Conservation (phyloP, 2,329 filamentous ascomycete genomes). For the Akanthomyces uredinophilus region DNA sequence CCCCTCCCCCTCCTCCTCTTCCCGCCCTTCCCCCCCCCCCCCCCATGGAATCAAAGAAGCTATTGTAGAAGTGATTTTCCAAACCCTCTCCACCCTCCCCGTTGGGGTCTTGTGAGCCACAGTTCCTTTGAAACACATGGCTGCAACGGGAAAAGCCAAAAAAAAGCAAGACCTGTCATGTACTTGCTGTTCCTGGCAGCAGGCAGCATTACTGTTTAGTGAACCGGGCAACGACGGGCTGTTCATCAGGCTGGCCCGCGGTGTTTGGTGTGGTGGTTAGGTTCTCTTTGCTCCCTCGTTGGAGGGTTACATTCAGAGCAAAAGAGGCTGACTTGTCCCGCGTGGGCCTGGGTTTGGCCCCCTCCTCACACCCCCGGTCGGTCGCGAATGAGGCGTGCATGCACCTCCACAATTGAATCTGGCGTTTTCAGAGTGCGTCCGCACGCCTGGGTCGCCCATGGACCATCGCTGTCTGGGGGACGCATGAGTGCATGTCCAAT, state of each 20-base stretch:
- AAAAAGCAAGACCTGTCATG: neutral
- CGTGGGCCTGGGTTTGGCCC: neutral
- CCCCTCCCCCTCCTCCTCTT: too few relatives aligned
- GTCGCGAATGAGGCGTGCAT: slow-evolving; percentile 4
- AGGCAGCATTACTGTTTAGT: neutral
- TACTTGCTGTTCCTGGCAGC: neutral
- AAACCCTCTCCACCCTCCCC: too few relatives aligned
- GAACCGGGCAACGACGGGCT: too few relatives aligned
- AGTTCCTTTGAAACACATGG: too few relatives aligned
- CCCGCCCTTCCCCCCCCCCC: too few relatives aligned
- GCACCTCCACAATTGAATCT: slow-evolving; percentile 8
- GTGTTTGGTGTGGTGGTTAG: too few relatives aligned
- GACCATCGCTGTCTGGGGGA: neutral
- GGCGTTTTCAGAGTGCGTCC: neutral
- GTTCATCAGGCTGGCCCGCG: too few relatives aligned
- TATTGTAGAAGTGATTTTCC: too few relatives aligned
- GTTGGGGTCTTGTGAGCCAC: too few relatives aligned
- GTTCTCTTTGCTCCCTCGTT: neutral
- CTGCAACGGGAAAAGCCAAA: too few relatives aligned
- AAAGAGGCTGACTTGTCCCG: neutral
- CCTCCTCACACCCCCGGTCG: neutral
- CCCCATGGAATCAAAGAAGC: too few relatives aligned
- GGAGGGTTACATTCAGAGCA: neutral
- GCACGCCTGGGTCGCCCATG: neutral
- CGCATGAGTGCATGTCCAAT: neutral